Conservation (phyloP, 257 asterid species). For the Rehmannia glutinosa region DNA sequence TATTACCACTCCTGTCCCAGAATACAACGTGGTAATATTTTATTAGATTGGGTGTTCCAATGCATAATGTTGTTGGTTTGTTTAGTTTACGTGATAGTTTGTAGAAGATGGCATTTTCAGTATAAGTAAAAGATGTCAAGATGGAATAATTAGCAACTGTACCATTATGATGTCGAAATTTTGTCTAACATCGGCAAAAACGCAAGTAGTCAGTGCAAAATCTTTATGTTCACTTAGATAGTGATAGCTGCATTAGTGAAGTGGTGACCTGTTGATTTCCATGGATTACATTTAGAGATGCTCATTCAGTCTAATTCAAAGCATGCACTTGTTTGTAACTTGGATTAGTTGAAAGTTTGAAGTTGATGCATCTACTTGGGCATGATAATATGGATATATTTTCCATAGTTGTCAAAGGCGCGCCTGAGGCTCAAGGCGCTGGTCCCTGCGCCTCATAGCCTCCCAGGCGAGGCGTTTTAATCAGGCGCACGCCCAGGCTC, state of each 20-base stretch:
- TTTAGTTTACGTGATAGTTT: neutral
- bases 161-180: neutral
- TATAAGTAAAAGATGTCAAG: neutral
- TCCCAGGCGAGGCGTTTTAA: too few relatives aligned
- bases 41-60: too few relatives aligned
- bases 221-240: neutral
- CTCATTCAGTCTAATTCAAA: neutral
- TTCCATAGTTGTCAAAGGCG: too few relatives aligned
- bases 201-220: neutral
- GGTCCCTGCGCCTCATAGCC: too few relatives aligned
- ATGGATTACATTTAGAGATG: neutral
- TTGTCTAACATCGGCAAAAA: neutral
- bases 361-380: neutral
- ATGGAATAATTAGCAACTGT: neutral
- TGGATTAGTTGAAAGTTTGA: conserved; percentile 6
- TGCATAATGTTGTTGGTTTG: neutral
- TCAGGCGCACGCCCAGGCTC: too few relatives aligned
- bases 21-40: too few relatives aligned
- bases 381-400: neutral
- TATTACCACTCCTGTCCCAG: too few relatives aligned
- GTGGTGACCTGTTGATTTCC: neutral
- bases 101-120: neutral
- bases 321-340: neutral
- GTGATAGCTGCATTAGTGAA: neutral
- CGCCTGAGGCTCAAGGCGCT: too few relatives aligned